Evolutionary conservation across 2,329 filamentous ascomycete genomes (phyloP), one percentile per base, ranked within the genome.

Genomic region (Bipolaris gigantea): DNA sequence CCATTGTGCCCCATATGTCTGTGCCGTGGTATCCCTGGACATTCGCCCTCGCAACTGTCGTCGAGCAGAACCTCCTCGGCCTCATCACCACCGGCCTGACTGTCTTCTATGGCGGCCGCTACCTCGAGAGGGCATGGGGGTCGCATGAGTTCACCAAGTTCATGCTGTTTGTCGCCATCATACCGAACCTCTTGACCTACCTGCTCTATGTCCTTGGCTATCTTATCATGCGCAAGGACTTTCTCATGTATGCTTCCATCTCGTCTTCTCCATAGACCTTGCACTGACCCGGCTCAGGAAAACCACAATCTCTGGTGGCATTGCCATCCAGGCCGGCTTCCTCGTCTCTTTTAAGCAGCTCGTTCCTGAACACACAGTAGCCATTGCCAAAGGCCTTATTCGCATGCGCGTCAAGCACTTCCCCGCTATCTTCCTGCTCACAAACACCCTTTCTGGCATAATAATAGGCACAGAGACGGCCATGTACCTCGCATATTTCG

Each of bases 321-420:
- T 96, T 60, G 87, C 92, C 15, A 81, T 97, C 53, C 93, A 97
- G 75, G 92, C 94, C 42, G 88, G 89, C 57, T 97, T 97, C 79
- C 89, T 99, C 57, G 90, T 97, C 66, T 90, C 93, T 50, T 96
- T 97, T 77, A 97, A 96, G 77, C 94, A 99, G 76, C 89, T 99
- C 45, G 89, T 97, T 33, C 94, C 94, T 19, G 92, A 96, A 58
- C 94, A 99, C 75, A 99, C 94, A 10, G 93, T 97, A 48, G 94
- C 93, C 4, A 85, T 99, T 54, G 93, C 96, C 79, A 89, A 89
- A 61, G 92, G 92, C 60, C 79, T 96, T 57, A 74, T 97, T 55
- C 96, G 94, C 56, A 86, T 97, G 74, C 89, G 93, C 63, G 92
- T 99, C 50, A 87, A 88, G 72, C 86, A 88, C 72, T 88, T 88